These are phyloP conservation scores for Neofusicoccum ribis DNA, from an alignment of 2,329 filamentous ascomycete genomes.

Conservation along the genomic window DNA sequence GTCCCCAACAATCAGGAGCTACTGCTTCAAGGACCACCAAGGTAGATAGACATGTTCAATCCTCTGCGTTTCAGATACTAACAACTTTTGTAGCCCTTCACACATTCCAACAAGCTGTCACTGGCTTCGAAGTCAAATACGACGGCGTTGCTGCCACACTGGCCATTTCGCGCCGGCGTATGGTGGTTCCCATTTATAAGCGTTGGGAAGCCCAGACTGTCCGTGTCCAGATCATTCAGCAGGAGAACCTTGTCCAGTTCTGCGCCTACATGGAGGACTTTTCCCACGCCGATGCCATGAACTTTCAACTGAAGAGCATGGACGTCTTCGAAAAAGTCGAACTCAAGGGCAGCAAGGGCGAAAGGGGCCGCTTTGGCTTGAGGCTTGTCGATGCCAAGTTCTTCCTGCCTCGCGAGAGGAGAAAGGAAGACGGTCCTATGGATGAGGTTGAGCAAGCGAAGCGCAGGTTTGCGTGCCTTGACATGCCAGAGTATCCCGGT, in stretches of 20 bases:
- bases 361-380: conserved; percentile 42
- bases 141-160: conserved; percentile 65
- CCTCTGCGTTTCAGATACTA: too few species aligned
- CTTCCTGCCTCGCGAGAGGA: conserved; percentile 65
- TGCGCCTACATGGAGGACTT: conserved; percentile 89
- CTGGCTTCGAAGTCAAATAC: conserved; percentile 69
- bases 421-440: conserved; percentile 51
- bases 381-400: conserved; percentile 91
- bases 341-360: conserved; percentile 35
- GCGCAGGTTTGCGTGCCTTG: conserved; percentile 77
- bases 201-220: conserved; percentile 86
- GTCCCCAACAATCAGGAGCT: conserved; percentile 68
- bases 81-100: conserved; percentile 59
- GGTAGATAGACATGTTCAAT: not conserved
- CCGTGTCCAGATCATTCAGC: conserved; percentile 76
- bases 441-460: conserved; percentile 57
- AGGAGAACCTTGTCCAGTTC: conserved; percentile 74
- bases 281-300: conserved; percentile 83
- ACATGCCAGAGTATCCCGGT: conserved; percentile 83
- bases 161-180: conserved; percentile 78
- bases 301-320: conserved; percentile 80
- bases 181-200: conserved; percentile 92
- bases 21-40: conserved; percentile 47
- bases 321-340: conserved; percentile 72
- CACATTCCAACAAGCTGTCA: conserved; percentile 74